Evolutionary conservation across 352 stramenopile species (phyloP).

Genomic region (Stramenopiles sp.): DNA sequence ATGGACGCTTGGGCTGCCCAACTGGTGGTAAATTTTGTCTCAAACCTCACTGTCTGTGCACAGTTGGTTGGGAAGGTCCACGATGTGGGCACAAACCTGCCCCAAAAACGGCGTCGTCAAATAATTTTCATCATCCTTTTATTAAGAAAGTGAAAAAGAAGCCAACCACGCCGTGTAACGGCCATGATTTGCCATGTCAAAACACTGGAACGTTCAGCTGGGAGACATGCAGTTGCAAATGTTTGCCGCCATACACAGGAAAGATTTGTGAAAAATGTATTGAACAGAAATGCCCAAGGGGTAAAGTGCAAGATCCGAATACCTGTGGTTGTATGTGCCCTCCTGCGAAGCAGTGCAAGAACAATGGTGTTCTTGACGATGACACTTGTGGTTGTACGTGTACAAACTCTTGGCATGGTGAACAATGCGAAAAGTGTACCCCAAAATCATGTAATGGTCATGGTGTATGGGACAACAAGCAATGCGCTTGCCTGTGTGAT

Average conservation of each 20-base stretch:
- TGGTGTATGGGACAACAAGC: constrained; percentile 4
- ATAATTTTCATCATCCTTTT: background rate
- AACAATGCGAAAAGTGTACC: background rate
- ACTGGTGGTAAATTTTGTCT: background rate
- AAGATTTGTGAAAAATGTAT: constrained; percentile 1
- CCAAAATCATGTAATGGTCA: constrained; percentile 4
- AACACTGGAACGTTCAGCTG: constrained; percentile 11
- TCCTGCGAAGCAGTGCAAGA: constrained; percentile 15
- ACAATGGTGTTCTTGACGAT: constrained; percentile 5
- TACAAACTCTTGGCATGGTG: background rate
- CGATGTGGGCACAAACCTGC: background rate
- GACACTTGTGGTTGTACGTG: constrained; percentile 1
- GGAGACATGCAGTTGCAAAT: background rate
- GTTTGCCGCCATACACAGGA: background rate
- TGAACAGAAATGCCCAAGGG: background rate
- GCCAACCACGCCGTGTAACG: background rate
- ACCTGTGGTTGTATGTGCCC: constrained; percentile 12
- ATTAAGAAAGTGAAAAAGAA: background rate
- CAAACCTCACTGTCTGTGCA: background rate
- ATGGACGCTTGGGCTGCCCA: background rate
- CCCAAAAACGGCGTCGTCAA: background rate
- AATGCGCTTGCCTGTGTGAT: background rate
- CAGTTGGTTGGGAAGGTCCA: background rate
- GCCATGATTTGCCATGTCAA: background rate
- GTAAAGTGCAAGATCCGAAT: constrained; percentile 12